A percentile compares a stretch with the other conserved stretches of the same genome.
phyloP scores from a whole-genome alignment of 2,329 filamentous ascomycete species.

The Ilyonectria destructans region DNA sequence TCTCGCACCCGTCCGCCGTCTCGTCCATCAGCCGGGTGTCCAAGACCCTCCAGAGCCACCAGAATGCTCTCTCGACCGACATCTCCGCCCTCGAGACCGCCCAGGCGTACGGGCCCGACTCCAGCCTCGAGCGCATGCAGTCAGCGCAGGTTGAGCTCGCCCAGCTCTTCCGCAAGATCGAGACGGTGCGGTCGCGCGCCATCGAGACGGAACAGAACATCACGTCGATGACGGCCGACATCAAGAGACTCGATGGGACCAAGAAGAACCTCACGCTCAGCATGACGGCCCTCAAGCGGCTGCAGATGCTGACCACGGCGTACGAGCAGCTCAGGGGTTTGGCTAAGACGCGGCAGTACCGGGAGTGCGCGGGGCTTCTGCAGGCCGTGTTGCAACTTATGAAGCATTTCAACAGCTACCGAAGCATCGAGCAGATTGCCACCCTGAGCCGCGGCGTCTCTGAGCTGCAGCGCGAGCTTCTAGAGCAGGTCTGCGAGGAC shows the following conservation, averaged over 20 bases:
- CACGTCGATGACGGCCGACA: constrained; percentile 98
- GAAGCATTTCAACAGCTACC: constrained; percentile 98
- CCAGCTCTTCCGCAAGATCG: constrained; percentile 93
- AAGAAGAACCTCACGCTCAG: constrained; percentile 97
- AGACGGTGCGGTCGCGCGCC: constrained; percentile 90
- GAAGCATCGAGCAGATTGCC: constrained; percentile 98
- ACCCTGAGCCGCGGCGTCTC: constrained; percentile 92
- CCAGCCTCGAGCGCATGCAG: constrained; percentile 92
- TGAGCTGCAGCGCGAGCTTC: constrained; percentile 90
- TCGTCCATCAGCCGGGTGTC: constrained; percentile 83
- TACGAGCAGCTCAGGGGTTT: constrained; percentile 94
- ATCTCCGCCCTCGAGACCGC: constrained; percentile 82
- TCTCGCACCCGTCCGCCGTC: constrained; percentile 90
- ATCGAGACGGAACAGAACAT: constrained; percentile 96
- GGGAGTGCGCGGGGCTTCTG: constrained; percentile 93
- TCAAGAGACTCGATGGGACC: constrained; percentile 95
- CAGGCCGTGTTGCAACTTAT: constrained; percentile 98
- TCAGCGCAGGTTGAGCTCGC: constrained; percentile 91
- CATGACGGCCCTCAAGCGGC: constrained; percentile 96
- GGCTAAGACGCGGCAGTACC: constrained; percentile 89
- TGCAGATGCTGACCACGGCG: constrained; percentile 99
- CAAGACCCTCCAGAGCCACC: constrained; percentile 80
- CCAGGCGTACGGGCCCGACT: constrained; percentile 88
- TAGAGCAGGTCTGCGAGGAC: constrained; percentile 99
- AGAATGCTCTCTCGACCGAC: constrained; percentile 86